Conservation (phyloP, 345 rosid species). For the Brassica carinata region DNA sequence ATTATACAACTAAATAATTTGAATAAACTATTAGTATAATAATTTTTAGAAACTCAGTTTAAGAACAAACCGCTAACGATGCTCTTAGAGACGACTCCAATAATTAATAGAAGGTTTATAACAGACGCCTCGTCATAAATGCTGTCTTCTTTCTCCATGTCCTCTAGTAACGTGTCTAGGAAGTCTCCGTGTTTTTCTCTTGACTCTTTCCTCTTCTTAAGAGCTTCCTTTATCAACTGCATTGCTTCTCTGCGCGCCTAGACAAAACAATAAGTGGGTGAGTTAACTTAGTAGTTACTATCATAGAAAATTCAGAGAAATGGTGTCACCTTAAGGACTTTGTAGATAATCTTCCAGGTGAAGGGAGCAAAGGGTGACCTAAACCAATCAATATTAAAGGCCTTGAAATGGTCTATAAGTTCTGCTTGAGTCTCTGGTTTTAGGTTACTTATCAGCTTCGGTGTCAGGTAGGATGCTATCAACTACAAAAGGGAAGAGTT, state of each 20-base stretch:
- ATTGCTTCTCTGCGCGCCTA: constrained; percentile 32
- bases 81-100: neutral
- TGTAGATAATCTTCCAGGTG: constrained; percentile 21
- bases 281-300: neutral
- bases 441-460: constrained; percentile 20
- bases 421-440: neutral
- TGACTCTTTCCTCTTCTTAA: neutral
- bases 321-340: constrained; percentile 17
- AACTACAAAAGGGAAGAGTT: neutral
- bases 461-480: neutral
- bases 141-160: constrained; percentile 23
- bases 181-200: constrained; percentile 19
- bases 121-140: neutral
- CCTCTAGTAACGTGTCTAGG: neutral
- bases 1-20: too few species aligned
- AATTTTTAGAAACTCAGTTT: too few species aligned
- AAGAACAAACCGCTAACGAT: too few species aligned
- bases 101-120: constrained; percentile 4
- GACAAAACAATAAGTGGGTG: neutral
- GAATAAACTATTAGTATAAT: too few species aligned
- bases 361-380: constrained; percentile 22
- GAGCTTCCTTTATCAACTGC: constrained; percentile 1
- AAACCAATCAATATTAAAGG: constrained; percentile 23
- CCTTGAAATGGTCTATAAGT: neutral
- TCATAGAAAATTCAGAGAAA: neutral